Evolutionary conservation across 108 stramenopile genomes (phyloP).

Genomic region (Cafeteria roenbergensis): DNA sequence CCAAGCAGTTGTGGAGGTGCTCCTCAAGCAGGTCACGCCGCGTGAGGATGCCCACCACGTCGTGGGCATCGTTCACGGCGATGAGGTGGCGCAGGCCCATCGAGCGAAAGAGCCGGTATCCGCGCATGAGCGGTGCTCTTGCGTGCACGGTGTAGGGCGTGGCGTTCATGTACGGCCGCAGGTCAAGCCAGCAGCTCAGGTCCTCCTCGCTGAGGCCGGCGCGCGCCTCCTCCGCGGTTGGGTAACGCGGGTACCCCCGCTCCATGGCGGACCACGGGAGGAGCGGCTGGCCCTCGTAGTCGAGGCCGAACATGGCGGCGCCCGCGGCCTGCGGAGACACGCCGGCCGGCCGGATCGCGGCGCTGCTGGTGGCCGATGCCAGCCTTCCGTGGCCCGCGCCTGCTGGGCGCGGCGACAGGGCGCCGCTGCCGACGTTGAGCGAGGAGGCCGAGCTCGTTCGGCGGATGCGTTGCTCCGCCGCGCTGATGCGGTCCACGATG

Average conservation of each 20-base stretch:
- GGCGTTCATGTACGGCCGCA: constrained; percentile 44
- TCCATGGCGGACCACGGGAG: not conserved
- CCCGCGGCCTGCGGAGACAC: not conserved
- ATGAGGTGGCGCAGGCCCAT: constrained; percentile 21
- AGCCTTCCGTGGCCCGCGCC: constrained; percentile 25
- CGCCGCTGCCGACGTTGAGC: no score
- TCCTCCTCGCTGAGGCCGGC: constrained; percentile 19
- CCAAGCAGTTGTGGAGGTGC: not conserved
- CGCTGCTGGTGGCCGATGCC: not conserved
- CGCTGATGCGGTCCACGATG: no score
- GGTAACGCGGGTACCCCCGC: constrained; percentile 37
- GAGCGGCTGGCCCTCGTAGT: not conserved
- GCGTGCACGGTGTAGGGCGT: constrained; percentile 28
- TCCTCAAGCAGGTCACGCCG: not conserved
- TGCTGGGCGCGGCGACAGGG: constrained; percentile 6
- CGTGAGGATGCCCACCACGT: constrained; percentile 22
- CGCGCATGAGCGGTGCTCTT: constrained; percentile 9
- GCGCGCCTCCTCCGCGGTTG: constrained; percentile 22
- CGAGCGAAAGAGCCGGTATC: constrained; percentile 13
- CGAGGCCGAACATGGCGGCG: not conserved
- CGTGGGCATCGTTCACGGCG: constrained; percentile 14
- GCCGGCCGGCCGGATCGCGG: not conserved
- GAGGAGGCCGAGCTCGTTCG: no score
- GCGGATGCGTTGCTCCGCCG: no score
- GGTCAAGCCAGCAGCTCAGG: constrained; percentile 20